A percentile compares a stretch with the other conserved stretches of the same genome.
These are phyloP conservation scores for Caryopteris hybrid DNA, from an alignment of 305 asterid species.

Conservation along the genomic window DNA sequence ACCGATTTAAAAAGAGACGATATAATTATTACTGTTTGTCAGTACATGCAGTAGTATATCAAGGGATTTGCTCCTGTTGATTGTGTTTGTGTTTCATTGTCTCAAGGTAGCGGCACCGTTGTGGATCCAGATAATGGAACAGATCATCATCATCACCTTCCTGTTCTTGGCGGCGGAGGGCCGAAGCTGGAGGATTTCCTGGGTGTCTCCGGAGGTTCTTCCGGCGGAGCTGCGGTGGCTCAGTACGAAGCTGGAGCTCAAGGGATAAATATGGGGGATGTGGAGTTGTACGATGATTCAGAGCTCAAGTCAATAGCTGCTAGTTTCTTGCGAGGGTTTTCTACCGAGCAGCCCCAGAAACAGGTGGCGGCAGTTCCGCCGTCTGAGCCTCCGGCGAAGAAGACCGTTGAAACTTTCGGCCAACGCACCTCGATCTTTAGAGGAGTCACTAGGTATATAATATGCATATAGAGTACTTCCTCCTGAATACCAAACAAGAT, in stretches of 20 bases:
- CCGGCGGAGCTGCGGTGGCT: conserved; percentile 22
- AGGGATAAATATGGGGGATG: not conserved
- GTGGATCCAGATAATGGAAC: conserved; percentile 27
- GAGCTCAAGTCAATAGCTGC: conserved; percentile 62
- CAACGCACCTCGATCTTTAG: conserved; percentile 85
- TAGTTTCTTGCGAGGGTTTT: conserved; percentile 48
- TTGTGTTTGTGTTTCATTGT: not conserved
- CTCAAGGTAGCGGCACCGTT: conserved; percentile 19
- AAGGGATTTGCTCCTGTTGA: not conserved
- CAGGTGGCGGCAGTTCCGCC: conserved; percentile 36
- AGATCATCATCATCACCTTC: conserved; percentile 1
- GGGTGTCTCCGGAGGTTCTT: conserved; percentile 33
- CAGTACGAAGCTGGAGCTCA: conserved; percentile 21
- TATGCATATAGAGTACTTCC: too few species aligned
- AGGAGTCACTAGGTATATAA: conserved; percentile 67
- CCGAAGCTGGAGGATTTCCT: conserved; percentile 79
- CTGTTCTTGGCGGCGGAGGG: conserved; percentile 21
- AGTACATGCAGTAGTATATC: conserved; percentile 6
- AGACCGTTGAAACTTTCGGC: conserved; percentile 59
- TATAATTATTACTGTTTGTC: conserved; percentile 22
- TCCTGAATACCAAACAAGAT: not conserved
- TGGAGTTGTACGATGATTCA: conserved; percentile 43
- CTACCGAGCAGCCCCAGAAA: conserved; percentile 28
- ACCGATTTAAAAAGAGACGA: not conserved
- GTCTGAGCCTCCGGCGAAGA: conserved; percentile 43